A percentile compares a stretch with the other conserved stretches of the same genome.
These are phyloP conservation scores for Fusarium nelsonii DNA, from an alignment of 2,329 filamentous ascomycete species.

Conservation along the genomic window DNA sequence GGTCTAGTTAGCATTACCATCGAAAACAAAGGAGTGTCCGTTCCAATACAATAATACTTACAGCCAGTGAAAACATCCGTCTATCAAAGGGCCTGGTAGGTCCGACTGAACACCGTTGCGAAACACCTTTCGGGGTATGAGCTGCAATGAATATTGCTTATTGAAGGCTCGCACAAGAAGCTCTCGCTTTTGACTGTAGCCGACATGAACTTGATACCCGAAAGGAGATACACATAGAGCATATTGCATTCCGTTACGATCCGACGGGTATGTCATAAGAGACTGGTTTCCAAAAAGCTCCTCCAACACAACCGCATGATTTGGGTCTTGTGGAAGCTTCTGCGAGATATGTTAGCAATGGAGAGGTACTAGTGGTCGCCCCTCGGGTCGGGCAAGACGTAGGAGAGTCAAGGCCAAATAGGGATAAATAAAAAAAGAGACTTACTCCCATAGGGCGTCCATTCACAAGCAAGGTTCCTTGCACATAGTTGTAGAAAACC, in stretches of 20 bases:
- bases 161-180: slow-evolving; percentile 47
- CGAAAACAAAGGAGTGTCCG: neutral
- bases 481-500: slow-evolving; percentile 51
- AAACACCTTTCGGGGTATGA: slow-evolving; percentile 40
- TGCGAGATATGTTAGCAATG: neutral
- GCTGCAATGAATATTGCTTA: slow-evolving; percentile 34
- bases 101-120: slow-evolving; percentile 50
- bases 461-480: slow-evolving; percentile 52
- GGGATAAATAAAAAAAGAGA: neutral
- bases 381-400: too few relatives aligned
- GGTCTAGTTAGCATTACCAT: neutral
- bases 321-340: slow-evolving; percentile 65
- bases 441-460: slow-evolving; percentile 47
- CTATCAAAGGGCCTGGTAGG: slow-evolving; percentile 63
- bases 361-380: too few relatives aligned
- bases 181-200: slow-evolving; percentile 46
- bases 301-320: slow-evolving; percentile 54
- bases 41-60: slow-evolving; percentile 47
- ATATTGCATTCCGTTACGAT: slow-evolving; percentile 66
- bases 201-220: slow-evolving; percentile 65
- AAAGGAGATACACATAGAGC: slow-evolving; percentile 26
- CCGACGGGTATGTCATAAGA: slow-evolving; percentile 65
- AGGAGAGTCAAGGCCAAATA: neutral
- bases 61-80: slow-evolving; percentile 70
- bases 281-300: slow-evolving; percentile 67